These are phyloP conservation scores for Eucalyptus polyanthemos DNA, from an alignment of 345 rosid genomes.

Conservation along the genomic window DNA sequence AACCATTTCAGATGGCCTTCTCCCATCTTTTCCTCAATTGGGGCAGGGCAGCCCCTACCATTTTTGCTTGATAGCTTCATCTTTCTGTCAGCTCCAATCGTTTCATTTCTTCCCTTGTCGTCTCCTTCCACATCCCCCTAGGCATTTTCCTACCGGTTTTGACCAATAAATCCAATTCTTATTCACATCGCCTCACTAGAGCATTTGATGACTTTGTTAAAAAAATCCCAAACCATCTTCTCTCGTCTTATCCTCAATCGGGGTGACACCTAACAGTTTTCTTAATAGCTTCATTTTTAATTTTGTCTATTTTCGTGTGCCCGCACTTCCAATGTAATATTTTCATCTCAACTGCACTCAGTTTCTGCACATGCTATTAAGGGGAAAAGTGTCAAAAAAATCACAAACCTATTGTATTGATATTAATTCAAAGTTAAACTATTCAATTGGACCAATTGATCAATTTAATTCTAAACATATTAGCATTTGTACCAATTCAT, in stretches of 20 bases:
- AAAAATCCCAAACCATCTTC: not conserved
- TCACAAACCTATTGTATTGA: rapidly evolving
- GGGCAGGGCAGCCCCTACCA: not conserved
- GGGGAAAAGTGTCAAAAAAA: rapidly evolving
- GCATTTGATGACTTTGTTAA: not conserved
- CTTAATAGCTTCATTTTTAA: not conserved
- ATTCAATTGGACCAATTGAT: too few relatives aligned
- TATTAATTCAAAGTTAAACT: rapidly evolving
- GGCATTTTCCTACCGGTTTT: not conserved
- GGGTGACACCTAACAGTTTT: not conserved
- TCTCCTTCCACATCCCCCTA: not conserved
- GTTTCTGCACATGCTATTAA: too few relatives aligned
- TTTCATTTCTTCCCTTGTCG: not conserved
- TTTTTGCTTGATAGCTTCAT: not conserved
- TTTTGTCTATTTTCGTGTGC: not conserved
- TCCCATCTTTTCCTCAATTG: not conserved
- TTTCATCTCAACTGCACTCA: not conserved
- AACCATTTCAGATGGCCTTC: not conserved
- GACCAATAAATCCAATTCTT: not conserved
- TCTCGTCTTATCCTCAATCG: not conserved
- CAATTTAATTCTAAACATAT: rapidly evolving
- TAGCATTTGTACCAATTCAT: rapidly evolving
- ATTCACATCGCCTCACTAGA: not conserved
- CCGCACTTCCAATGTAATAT: not conserved
- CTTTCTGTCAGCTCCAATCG: not conserved